Percentiles rank a stretch among this genome's conserved stretches.
Evolutionary conservation across 345 rosid species (phyloP).

Genomic region (Clarkia xantiana): DNA sequence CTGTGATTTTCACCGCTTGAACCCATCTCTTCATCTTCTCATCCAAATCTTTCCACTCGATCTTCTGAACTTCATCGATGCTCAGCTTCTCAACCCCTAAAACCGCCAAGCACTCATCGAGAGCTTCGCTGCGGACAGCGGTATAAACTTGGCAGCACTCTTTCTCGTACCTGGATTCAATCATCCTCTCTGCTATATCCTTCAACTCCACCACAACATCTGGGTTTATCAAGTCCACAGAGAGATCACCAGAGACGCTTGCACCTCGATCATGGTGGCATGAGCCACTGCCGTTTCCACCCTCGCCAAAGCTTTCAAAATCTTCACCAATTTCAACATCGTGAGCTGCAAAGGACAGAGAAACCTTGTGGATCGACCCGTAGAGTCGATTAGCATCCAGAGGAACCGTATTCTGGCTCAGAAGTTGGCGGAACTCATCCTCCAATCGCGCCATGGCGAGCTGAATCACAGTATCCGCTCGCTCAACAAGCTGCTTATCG

Average conservation of each 20-base stretch:
- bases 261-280: conserved; percentile 75
- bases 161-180: conserved; percentile 70
- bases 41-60: conserved; percentile 83
- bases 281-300: conserved; percentile 40
- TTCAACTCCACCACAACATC: conserved; percentile 50
- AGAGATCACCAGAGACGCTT: conserved; percentile 66
- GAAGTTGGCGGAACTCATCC: conserved; percentile 72
- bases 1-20: conserved; percentile 65
- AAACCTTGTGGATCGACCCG: conserved; percentile 72
- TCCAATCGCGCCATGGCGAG: conserved; percentile 83
- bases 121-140: conserved; percentile 59
- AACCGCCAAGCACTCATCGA: conserved; percentile 70
- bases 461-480: conserved; percentile 79
- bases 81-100: conserved; percentile 85
- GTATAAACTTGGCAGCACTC: conserved; percentile 89
- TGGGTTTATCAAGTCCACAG: conserved; percentile 60
- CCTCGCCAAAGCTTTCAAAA: conserved; percentile 59
- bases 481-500: conserved; percentile 42
- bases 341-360: conserved; percentile 36
- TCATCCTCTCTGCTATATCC: conserved; percentile 83
- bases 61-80: conserved; percentile 87
- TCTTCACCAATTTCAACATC: conserved; percentile 64
- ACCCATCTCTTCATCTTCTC: conserved; percentile 99
- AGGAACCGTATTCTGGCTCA: conserved; percentile 69
- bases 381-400: conserved; percentile 60